Evolutionary conservation across 139 green algal genomes (phyloP).

Genomic region (Marvania coccoides): DNA sequence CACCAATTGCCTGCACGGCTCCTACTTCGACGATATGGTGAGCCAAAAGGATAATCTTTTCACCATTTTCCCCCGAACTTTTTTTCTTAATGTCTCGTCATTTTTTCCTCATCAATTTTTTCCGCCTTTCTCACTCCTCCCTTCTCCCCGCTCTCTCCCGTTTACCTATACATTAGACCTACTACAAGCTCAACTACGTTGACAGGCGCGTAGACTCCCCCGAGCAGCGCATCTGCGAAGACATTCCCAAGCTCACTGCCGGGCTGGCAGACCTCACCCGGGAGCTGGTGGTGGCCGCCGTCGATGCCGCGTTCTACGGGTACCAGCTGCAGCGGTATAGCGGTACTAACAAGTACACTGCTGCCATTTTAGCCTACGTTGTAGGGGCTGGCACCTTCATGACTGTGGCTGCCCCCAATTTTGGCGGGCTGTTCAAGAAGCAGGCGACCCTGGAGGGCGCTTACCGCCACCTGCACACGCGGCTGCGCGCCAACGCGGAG

Average conservation of each 20-base stretch:
- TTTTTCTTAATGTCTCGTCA: background rate
- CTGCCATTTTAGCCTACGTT: constrained; percentile 55
- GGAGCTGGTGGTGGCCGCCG: constrained; percentile 34
- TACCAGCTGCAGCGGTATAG: constrained; percentile 48
- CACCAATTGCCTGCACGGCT: constrained; percentile 41
- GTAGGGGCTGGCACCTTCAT: constrained; percentile 41
- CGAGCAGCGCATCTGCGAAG: constrained; percentile 66
- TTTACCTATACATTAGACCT: too few relatives aligned
- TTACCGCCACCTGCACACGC: constrained; percentile 39
- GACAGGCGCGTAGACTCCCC: constrained; percentile 46
- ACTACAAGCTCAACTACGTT: constrained; percentile 68
- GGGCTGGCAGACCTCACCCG: constrained; percentile 38
- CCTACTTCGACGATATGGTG: constrained; percentile 64
- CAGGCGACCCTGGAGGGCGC: constrained; percentile 37
- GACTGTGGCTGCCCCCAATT: constrained; percentile 41
- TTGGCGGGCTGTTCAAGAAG: constrained; percentile 50
- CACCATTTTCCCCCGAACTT: background rate
- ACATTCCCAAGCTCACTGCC: constrained; percentile 50
- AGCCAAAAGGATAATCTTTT: background rate
- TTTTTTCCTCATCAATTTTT: too few relatives aligned
- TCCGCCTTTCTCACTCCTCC: background rate
- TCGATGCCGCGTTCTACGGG: constrained; percentile 59
- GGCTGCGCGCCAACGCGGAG: constrained; percentile 47
- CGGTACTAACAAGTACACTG: constrained; percentile 55
- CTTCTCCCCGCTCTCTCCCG: background rate